These are phyloP conservation scores for Cyclostephanos tholiformis DNA, from an alignment of 108 stramenopile species.

Conservation along the genomic window DNA sequence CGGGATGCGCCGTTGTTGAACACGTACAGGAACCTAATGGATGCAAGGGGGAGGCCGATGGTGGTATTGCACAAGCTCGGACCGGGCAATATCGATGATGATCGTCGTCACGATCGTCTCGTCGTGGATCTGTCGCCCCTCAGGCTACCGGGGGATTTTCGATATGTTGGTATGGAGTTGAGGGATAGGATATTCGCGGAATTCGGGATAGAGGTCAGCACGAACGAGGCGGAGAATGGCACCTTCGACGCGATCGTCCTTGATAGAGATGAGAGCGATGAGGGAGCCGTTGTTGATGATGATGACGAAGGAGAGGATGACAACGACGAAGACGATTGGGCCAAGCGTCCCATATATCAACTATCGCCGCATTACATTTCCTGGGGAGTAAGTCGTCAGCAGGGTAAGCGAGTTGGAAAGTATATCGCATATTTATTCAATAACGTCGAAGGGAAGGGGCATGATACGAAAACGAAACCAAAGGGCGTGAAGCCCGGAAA, in stretches of 20 bases:
- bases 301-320: conserved; percentile 11
- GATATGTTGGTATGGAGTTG: conserved; percentile 41
- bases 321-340: conserved; percentile 47
- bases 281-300: conserved; percentile 10
- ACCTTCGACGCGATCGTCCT: neutral
- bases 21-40: conserved; percentile 79
- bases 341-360: conserved; percentile 74
- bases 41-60: conserved; percentile 71
- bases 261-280: conserved; percentile 21
- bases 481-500: conserved; percentile 78
- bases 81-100: conserved; percentile 41
- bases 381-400: conserved; percentile 60
- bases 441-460: conserved; percentile 52
- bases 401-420: conserved; percentile 79
- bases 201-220: conserved; percentile 4
- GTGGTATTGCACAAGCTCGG: conserved; percentile 73
- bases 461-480: conserved; percentile 57
- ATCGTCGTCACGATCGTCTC: conserved; percentile 53
- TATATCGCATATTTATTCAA: conserved; percentile 57
- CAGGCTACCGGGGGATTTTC: conserved; percentile 58
- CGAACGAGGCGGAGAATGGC: neutral
- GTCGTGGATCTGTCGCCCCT: conserved; percentile 81
- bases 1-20: conserved; percentile 83
- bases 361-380: conserved; percentile 61
- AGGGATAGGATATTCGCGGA: conserved; percentile 41